phyloP scores from a whole-genome alignment of 2,329 filamentous ascomycete species.

The Aspergillus hortae region DNA sequence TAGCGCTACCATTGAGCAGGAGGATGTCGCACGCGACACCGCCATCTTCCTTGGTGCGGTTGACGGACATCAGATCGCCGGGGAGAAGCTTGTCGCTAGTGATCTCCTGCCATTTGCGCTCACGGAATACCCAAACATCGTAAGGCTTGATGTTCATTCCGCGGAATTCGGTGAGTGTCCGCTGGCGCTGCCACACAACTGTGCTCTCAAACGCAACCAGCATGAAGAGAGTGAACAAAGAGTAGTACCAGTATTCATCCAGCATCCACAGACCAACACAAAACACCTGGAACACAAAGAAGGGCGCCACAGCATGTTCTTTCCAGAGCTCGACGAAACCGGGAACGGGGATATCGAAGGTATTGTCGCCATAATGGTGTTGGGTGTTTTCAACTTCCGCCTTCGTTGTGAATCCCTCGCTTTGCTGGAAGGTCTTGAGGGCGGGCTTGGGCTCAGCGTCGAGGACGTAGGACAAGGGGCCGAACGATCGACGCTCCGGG shows the following conservation, averaged over 20 bases:
- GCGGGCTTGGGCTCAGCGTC: conserved; percentile 80
- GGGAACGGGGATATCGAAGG: conserved; percentile 95
- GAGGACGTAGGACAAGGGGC: conserved; percentile 76
- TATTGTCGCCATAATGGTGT: conserved; percentile 93
- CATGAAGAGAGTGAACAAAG: conserved; percentile 98
- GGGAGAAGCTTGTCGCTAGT: conserved; percentile 89
- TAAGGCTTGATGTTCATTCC: conserved; percentile 99
- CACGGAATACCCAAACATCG: conserved; percentile 83
- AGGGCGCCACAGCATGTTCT: conserved; percentile 96
- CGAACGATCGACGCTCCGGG: conserved; percentile 67
- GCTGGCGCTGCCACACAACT: conserved; percentile 97
- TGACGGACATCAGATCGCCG: conserved; percentile 88
- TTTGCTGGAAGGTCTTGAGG: conserved; percentile 74
- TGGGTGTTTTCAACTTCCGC: conserved; percentile 76
- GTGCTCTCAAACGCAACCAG: conserved; percentile 96
- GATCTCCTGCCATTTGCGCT: conserved; percentile 82
- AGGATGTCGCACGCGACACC: conserved; percentile 98
- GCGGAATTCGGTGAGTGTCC: conserved; percentile 92
- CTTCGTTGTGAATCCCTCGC: conserved; percentile 68
- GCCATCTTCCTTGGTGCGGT: conserved; percentile 91
- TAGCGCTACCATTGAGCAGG: conserved; percentile 87
- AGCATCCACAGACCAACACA: conserved; percentile 98
- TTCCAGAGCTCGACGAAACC: conserved; percentile 95
- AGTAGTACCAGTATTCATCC: conserved; percentile 99
- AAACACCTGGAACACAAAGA: conserved; percentile 99